Conservation (phyloP, 345 rosid genomes). For the Luvunga scandens region DNA sequence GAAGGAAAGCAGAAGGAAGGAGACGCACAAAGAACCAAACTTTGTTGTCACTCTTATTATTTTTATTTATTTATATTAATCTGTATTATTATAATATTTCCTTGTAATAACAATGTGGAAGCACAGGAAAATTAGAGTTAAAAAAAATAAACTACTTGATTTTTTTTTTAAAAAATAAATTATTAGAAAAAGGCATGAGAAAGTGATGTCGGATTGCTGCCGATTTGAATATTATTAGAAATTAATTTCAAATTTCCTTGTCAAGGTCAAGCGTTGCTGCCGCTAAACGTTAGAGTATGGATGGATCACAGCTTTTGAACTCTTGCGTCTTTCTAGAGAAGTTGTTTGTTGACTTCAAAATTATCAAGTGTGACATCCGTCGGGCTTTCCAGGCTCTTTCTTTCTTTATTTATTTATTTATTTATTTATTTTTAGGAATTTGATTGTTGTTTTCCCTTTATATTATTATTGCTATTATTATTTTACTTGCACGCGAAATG, state of each 20-base stretch:
- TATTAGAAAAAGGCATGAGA: not conserved
- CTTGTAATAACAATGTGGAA: not conserved
- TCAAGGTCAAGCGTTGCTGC: conserved; percentile 16
- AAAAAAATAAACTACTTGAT: not conserved
- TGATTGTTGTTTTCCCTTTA: not conserved
- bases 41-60: too few relatives aligned
- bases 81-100: too few relatives aligned
- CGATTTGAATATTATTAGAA: not conserved
- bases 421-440: too few relatives aligned
- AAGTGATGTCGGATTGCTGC: not conserved
- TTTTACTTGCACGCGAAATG: not conserved
- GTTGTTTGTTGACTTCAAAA: not conserved
- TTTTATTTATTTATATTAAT: too few relatives aligned
- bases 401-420: too few relatives aligned
- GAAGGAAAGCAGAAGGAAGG: conserved; percentile 42
- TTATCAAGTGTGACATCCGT: not conserved
- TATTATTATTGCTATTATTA: not conserved
- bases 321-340: not conserved
- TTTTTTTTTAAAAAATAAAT: too few relatives aligned
- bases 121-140: not conserved
- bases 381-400: conserved; percentile 6
- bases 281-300: not conserved
- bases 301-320: not conserved
- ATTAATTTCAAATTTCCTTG: not conserved
- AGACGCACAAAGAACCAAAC: not conserved